phyloP scores from a whole-genome alignment of 176 grass and related monocot species.

The Tillandsia fasciculata region DNA sequence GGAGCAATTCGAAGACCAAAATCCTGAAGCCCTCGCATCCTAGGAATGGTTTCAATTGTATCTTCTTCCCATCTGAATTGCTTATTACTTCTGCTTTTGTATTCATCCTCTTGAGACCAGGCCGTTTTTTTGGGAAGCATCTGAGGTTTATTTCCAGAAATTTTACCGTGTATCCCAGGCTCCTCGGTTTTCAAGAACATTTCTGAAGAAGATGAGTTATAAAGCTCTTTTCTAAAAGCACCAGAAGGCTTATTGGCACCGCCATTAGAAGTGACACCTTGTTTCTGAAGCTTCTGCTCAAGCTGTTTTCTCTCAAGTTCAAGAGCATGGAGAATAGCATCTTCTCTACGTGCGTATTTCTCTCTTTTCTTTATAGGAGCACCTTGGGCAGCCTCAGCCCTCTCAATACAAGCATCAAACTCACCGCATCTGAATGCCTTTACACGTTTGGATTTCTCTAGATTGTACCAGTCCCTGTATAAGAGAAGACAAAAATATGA shows the following conservation, averaged over 20 bases:
- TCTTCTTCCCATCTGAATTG: slow-evolving; percentile 34
- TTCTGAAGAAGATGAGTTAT: slow-evolving; percentile 20
- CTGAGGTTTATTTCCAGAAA: slow-evolving; percentile 23
- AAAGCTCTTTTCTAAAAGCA: slow-evolving; percentile 19
- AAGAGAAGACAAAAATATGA: background rate
- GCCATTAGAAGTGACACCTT: slow-evolving; percentile 33
- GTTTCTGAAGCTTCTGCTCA: slow-evolving; percentile 41
- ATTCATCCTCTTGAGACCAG: slow-evolving; percentile 38
- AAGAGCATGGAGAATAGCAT: slow-evolving; percentile 96
- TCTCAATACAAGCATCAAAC: slow-evolving; percentile 98
- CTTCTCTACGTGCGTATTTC: slow-evolving; percentile 96
- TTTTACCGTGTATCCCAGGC: slow-evolving; percentile 15
- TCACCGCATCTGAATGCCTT: slow-evolving; percentile 97
- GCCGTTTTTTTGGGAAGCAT: slow-evolving; percentile 33
- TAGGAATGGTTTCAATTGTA: slow-evolving; percentile 9
- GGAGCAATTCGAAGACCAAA: slow-evolving; percentile 36
- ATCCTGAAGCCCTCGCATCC: slow-evolving; percentile 32
- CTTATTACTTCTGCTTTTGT: slow-evolving; percentile 19
- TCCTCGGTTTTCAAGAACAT: slow-evolving; percentile 14
- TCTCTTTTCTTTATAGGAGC: slow-evolving; percentile 91
- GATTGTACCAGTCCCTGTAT: slow-evolving; percentile 93
- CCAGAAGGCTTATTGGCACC: slow-evolving; percentile 32
- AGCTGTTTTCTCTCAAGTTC: slow-evolving; percentile 83
- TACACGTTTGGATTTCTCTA: slow-evolving; percentile 98
- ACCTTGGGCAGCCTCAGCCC: slow-evolving; percentile 84